phyloP scores from a whole-genome alignment of 331 rosid species.

The Spiraea crenata region DNA sequence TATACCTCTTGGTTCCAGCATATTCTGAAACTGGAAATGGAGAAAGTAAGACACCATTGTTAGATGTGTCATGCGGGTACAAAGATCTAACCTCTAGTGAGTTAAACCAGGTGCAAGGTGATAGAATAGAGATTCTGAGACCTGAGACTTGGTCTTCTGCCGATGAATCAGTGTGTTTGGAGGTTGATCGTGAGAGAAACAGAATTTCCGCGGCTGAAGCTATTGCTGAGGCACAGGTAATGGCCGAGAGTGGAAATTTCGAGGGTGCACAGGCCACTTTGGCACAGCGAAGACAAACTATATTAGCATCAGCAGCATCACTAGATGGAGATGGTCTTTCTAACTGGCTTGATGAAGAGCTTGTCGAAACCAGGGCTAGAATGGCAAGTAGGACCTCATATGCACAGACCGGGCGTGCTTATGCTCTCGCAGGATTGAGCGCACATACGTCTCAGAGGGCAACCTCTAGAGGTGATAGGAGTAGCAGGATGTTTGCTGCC shows the following conservation, averaged over 20 bases:
- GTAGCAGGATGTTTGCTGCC: not conserved
- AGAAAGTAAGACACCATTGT: not conserved
- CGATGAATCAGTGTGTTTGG: conserved; percentile 4
- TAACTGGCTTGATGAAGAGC: conserved; percentile 11
- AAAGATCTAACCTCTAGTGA: conserved; percentile 9
- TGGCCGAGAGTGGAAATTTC: conserved; percentile 13
- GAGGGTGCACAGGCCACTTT: conserved; percentile 7
- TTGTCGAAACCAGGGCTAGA: conserved; percentile 9
- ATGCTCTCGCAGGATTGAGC: conserved; percentile 11
- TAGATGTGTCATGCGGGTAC: conserved; percentile 14
- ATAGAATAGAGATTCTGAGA: conserved; percentile 1
- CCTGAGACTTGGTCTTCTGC: conserved; percentile 10
- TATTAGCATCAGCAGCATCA: conserved; percentile 12
- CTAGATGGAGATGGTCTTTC: conserved; percentile 5
- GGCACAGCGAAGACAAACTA: not conserved
- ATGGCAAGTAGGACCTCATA: conserved; percentile 4
- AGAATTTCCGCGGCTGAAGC: conserved; percentile 11
- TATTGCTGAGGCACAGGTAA: conserved; percentile 10
- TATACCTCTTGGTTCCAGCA: conserved; percentile 11
- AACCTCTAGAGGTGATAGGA: conserved; percentile 8
- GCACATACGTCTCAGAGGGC: conserved; percentile 13
- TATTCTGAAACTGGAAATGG: not conserved
- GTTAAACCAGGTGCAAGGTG: conserved; percentile 6
- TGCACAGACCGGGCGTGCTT: not conserved
- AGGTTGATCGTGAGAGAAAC: conserved; percentile 17